Base-by-base conservation (phyloP, 352 stramenopile species). In the Phytophthora crassamura region DNA sequence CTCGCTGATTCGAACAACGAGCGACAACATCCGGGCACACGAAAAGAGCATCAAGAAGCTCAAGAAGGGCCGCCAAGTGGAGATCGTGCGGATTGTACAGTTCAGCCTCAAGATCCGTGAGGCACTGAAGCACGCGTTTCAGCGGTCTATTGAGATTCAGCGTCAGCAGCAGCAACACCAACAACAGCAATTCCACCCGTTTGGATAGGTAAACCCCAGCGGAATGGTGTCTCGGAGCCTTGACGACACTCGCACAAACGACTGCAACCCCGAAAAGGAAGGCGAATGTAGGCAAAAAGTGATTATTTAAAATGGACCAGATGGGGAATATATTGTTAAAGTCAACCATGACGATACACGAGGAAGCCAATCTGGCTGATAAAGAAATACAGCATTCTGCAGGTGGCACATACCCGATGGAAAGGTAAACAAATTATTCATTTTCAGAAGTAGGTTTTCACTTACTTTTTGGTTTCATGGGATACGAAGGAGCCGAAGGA, bases 401-500 rank as follows among this genome's bases (percentile, higher is more conserved):
- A 38, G 20, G 22, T 43, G n/a, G 42, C 25, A 69, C 42, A 40
- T n/a, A 47, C 10, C 25, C 25, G 50, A 30, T 15, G 57, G 25
- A 45, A 15, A 56, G 20, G 34, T 64, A 49, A 60, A 34, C 8
- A 14, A 51, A 20, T 39, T 54, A 64, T 32, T 48, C 15, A 25
- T 16, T 4, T 56, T 39, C 16, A 8, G 6, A 2, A 48, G n/a
- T 15, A 43, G 45, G 12, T 15, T 12, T 34, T 22, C 15, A 64
- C 79, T 67, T 68, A 91, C 86, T 83, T 89, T 81, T 93, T 91
- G 45, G 93, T 77, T 64, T 94, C 83, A 59, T 95, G 87, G 4
- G 82, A 93, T 42, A 94, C 85, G 57, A 94, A 94, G 16, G 84
- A 93, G 22, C 87, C 85, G 46, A 92, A 96, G 12, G 83, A 92